These are phyloP conservation scores for Leucaena leucocephala DNA, from an alignment of 306 rosid species.

Conservation along the genomic window DNA sequence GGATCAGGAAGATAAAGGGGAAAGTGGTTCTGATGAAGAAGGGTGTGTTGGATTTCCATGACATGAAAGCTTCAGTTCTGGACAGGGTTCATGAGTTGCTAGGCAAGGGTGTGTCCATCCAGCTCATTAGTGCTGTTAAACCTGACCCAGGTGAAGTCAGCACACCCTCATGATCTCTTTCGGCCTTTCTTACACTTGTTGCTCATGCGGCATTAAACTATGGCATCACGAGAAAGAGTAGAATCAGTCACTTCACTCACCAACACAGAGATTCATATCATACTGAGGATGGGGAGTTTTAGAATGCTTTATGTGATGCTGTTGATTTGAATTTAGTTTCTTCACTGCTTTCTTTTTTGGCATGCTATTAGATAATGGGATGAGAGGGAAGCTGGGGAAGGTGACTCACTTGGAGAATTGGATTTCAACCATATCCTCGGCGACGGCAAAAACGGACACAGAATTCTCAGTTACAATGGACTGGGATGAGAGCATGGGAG, in stretches of 20 bases:
- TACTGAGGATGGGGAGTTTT: background rate
- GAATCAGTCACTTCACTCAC: background rate
- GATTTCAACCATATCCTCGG: conserved; percentile 53
- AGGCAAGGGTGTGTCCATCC: conserved; percentile 84
- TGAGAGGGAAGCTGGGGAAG: conserved; percentile 60
- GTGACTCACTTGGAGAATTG: conserved; percentile 68
- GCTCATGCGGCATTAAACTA: background rate
- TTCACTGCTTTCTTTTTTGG: background rate
- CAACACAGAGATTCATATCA: background rate
- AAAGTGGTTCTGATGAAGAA: conserved; percentile 76
- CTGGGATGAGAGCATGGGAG: conserved; percentile 78
- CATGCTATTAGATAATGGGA: conserved; percentile 43
- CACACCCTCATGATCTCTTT: background rate
- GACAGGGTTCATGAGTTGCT: conserved; percentile 79
- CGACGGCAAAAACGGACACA: conserved; percentile 48
- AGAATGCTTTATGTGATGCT: background rate
- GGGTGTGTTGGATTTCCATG: conserved; percentile 67
- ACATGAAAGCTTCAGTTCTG: conserved; percentile 63
- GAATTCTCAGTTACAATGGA: conserved; percentile 54
- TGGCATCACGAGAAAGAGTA: conserved; percentile 9
- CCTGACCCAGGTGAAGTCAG: conserved; percentile 42
- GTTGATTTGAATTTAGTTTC: background rate
- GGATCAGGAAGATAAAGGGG: conserved; percentile 54
- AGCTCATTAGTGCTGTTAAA: conserved; percentile 63
- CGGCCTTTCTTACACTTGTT: too few relatives aligned